These are phyloP conservation scores for Poa pratensis DNA, from an alignment of 176 grass and related monocot genomes.

Conservation along the genomic window DNA sequence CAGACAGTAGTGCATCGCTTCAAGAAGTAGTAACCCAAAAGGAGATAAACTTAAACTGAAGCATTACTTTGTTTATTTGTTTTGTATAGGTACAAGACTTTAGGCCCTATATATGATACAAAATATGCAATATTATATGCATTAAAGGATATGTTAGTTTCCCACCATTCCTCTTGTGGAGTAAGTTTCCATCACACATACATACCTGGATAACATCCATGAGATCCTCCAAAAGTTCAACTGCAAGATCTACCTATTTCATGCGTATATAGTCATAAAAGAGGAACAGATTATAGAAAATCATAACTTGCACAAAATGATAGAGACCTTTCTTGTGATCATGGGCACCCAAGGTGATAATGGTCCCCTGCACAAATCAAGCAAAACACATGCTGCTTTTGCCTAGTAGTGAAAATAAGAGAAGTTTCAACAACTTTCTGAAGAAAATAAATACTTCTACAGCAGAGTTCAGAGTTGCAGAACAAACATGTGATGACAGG, in stretches of 20 bases:
- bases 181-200: slow-evolving; percentile 19
- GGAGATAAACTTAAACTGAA: slow-evolving; percentile 34
- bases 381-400: slow-evolving; percentile 89
- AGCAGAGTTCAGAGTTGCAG: slow-evolving; percentile 45
- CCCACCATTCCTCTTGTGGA: slow-evolving; percentile 2
- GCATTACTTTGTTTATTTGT: slow-evolving; percentile 31
- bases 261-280: slow-evolving; percentile 34
- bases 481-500: slow-evolving; percentile 78
- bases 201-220: slow-evolving; percentile 87
- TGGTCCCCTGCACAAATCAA: slow-evolving; percentile 85
- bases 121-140: slow-evolving; percentile 30
- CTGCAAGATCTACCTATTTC: slow-evolving; percentile 78
- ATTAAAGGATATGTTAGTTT: slow-evolving; percentile 29
- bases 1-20: slow-evolving; percentile 18
- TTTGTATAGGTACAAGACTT: slow-evolving; percentile 25
- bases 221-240: slow-evolving; percentile 86
- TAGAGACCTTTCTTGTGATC: slow-evolving; percentile 75
- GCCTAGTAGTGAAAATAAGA: slow-evolving; percentile 59
- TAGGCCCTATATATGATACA: slow-evolving; percentile 19
- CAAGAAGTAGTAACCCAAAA: slow-evolving; percentile 12
- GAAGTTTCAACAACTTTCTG: slow-evolving; percentile 24
- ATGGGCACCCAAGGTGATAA: slow-evolving; percentile 84
- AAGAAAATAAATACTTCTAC: slow-evolving; percentile 32
- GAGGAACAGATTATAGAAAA: slow-evolving; percentile 38
- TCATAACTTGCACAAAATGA: slow-evolving; percentile 31